Conservation (phyloP, 805 yeast genomes). For the Jamesozyma spencerorum region DNA sequence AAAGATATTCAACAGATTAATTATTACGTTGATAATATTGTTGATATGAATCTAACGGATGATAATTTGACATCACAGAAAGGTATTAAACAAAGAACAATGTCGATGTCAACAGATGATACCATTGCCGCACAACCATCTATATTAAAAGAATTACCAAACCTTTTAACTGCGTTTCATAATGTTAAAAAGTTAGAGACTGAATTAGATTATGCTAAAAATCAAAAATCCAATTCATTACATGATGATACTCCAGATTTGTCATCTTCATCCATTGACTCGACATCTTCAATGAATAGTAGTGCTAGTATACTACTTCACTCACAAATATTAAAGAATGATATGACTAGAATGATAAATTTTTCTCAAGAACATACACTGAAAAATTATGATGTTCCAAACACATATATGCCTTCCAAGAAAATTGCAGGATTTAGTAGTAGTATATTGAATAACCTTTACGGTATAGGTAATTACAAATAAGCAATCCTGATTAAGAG, state of each 20-base stretch:
- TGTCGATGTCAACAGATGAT: conserved; percentile 24
- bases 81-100: conserved; percentile 8
- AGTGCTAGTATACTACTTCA: background rate
- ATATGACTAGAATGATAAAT: conserved; percentile 2
- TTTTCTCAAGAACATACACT: background rate
- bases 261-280: conserved; percentile 2
- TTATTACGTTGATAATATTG: conserved; percentile 5
- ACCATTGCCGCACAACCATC: conserved; percentile 39
- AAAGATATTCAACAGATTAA: conserved; percentile 3
- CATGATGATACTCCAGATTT: background rate
- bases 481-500: background rate
- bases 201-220: conserved; percentile 30
- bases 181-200: conserved; percentile 51
- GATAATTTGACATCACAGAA: background rate
- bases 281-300: background rate
- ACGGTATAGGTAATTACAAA: conserved; percentile 5
- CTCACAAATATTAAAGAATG: conserved; percentile 7
- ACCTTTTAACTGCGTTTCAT: conserved; percentile 55
- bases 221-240: background rate
- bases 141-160: conserved; percentile 56
- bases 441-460: conserved; percentile 6
- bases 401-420: background rate
- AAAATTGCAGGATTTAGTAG: conserved; percentile 7
- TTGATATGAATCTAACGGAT: background rate
- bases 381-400: background rate